Percentiles rank a stretch among this genome's conserved stretches.
Conservation (phyloP, 2,329 filamentous ascomycete genomes). For the Leptodontidium sp. region DNA sequence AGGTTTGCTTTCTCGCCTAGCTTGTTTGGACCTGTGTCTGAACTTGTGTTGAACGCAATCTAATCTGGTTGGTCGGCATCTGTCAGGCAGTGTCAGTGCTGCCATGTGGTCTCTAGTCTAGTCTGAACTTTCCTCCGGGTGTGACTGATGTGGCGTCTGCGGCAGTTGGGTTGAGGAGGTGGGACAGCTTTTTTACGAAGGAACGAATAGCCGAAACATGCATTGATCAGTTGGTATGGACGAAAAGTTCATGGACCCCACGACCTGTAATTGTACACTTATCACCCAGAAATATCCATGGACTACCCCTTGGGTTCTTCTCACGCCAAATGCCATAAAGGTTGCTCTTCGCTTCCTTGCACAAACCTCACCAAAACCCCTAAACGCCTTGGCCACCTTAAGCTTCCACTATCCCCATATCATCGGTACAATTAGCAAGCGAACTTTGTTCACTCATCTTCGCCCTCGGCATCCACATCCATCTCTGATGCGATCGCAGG, state of each 20-base stretch:
- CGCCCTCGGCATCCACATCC: slow-evolving; percentile 42
- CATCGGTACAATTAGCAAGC: slow-evolving; percentile 12
- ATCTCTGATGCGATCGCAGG: slow-evolving; percentile 30
- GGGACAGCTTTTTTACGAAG: neutral
- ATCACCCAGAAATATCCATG: slow-evolving; percentile 5
- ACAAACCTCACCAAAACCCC: slow-evolving; percentile 9
- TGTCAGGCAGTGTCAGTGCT: slow-evolving; percentile 10
- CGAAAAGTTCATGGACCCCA: slow-evolving; percentile 4
- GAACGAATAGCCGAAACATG: slow-evolving; percentile 19
- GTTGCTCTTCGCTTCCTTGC: slow-evolving; percentile 3
- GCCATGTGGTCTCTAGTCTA: neutral
- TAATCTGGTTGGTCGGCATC: neutral
- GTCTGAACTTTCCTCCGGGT: neutral
- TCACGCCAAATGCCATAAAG: slow-evolving; percentile 14
- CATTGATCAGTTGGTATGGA: slow-evolving; percentile 29
- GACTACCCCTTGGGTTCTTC: neutral
- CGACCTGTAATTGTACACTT: slow-evolving; percentile 18
- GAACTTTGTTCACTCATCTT: slow-evolving; percentile 23
- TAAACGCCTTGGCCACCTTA: slow-evolving; percentile 23
- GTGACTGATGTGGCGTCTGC: neutral
- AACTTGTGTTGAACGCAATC: neutral
- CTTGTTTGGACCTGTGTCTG: neutral
- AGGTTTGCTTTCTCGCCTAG: neutral
- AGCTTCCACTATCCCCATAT: neutral
- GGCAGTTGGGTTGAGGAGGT: neutral